Evolutionary conservation across 768 basidiomycete genomes (phyloP).

Genomic region (Tulasnella sp.): DNA sequence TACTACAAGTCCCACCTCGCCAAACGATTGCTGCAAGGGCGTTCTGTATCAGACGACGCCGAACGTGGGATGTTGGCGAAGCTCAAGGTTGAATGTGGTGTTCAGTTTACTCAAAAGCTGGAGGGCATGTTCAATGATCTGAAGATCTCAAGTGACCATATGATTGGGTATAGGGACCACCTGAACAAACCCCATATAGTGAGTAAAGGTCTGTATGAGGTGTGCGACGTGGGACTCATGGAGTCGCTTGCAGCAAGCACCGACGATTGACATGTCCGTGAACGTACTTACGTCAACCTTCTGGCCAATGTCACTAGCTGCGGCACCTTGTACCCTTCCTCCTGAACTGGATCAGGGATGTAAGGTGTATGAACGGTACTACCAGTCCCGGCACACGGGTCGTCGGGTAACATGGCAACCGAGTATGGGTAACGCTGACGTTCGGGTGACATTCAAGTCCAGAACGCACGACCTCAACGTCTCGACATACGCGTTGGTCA

Average conservation of each 20-base stretch:
- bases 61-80: conserved; percentile 96
- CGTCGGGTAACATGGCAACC: conserved; percentile 87
- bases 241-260: conserved; percentile 20
- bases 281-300: conserved; percentile 93
- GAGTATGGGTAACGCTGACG: conserved; percentile 79
- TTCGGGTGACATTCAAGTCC: conserved; percentile 66
- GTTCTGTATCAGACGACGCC: conserved; percentile 93
- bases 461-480: conserved; percentile 84
- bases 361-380: conserved; percentile 78
- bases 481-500: conserved; percentile 75
- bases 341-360: conserved; percentile 47
- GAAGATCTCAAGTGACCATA: conserved; percentile 72
- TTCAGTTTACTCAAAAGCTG: conserved; percentile 92
- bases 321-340: conserved; percentile 53
- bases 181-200: conserved; percentile 48
- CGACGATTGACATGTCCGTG: conserved; percentile 69
- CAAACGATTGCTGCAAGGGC: conserved; percentile 71
- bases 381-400: conserved; percentile 79
- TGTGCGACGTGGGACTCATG: neutral
- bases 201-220: conserved; percentile 22
- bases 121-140: conserved; percentile 99
- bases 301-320: conserved; percentile 74
- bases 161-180: conserved; percentile 54
- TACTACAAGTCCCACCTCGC: conserved; percentile 97
- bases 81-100: conserved; percentile 91